phyloP scores from a whole-genome alignment of 345 rosid genomes.

The Salix caprea region DNA sequence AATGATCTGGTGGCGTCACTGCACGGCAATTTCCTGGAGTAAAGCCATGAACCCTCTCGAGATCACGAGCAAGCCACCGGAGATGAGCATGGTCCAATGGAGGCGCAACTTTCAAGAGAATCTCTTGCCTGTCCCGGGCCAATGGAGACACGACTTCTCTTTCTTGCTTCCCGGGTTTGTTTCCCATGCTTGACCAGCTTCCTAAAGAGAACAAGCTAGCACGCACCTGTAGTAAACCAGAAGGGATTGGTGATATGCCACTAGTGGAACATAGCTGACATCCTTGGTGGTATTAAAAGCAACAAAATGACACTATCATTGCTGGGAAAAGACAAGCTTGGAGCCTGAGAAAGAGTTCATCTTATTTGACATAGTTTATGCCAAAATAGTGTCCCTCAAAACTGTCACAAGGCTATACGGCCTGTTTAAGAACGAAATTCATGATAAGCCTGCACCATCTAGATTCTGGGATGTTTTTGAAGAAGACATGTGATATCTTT shows the following conservation, averaged over 20 bases:
- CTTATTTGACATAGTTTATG: not conserved
- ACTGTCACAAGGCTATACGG: not conserved
- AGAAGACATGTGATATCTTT: not conserved
- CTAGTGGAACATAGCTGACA: not conserved
- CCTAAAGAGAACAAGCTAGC: not conserved
- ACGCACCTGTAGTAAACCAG: not conserved
- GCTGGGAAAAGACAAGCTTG: not conserved
- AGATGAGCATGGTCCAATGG: conserved; percentile 54
- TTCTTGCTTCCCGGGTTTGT: conserved; percentile 20
- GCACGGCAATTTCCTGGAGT: conserved; percentile 42
- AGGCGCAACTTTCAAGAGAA: conserved; percentile 55
- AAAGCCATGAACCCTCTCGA: conserved; percentile 62
- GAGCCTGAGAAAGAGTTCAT: not conserved
- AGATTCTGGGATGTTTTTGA: not conserved
- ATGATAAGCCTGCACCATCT: not conserved
- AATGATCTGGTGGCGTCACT: conserved; percentile 64
- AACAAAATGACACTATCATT: not conserved
- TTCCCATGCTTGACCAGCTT: conserved; percentile 7
- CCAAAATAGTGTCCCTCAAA: not conserved
- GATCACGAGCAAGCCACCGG: conserved; percentile 76
- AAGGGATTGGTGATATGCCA: not conserved
- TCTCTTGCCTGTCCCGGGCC: conserved; percentile 48
- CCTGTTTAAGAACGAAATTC: not conserved
- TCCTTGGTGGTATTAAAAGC: not conserved
- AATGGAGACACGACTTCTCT: conserved; percentile 57